Evolutionary conservation across 345 rosid genomes (phyloP), one percentile per base, ranked within the genome.

Genomic region (Melaleuca alternifolia): DNA sequence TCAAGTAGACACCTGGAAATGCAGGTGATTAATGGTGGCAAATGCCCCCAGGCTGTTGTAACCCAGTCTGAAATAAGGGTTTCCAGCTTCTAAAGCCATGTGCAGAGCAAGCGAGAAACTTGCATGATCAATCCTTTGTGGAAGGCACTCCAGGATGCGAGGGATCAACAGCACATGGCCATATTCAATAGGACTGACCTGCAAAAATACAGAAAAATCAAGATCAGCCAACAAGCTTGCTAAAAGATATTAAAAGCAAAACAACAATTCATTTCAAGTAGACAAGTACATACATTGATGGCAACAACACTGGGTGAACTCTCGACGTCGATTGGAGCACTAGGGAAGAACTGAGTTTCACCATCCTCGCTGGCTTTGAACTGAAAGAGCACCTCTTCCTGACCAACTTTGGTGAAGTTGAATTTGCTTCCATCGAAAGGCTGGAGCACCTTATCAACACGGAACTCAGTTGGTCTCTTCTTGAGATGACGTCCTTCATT

Each of bases 121-220:
- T 50, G 93, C 91, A 86, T 62, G 95, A 88, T 97, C 99, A 51
- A 97, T 96, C 95, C 94, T 95, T 90, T 97, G 99, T 5, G 99
- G 99, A 89, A 96, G 90, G 92, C 98, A 95, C 54, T 95, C 98
- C 53, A 95, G 91, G 86, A 97, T 85, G 3, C 93, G 96, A 24
- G 99, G 99, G 86, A 97, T 94, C 92, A 97, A 88, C 86, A 97
- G 89, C 83, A 97, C 99, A 86, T 97, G 99, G 46, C 99, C 99
- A 83, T 97, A 97, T 88, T 97, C 99, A 85, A 97, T 97, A 7
- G 99, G 99, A 88, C 99, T 97, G 44, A 96, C 99, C 99, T 97
- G 94, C 89, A 76, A 28, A 41, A 41, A 71, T 71, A 59, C 59
- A 44, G 57, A n/a, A 24, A 48, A 61, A 85, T 18, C 20, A 11